Evolutionary conservation across 2,329 filamentous ascomycete species (phyloP).

Genomic region (Tolypocladium pustulatum): DNA sequence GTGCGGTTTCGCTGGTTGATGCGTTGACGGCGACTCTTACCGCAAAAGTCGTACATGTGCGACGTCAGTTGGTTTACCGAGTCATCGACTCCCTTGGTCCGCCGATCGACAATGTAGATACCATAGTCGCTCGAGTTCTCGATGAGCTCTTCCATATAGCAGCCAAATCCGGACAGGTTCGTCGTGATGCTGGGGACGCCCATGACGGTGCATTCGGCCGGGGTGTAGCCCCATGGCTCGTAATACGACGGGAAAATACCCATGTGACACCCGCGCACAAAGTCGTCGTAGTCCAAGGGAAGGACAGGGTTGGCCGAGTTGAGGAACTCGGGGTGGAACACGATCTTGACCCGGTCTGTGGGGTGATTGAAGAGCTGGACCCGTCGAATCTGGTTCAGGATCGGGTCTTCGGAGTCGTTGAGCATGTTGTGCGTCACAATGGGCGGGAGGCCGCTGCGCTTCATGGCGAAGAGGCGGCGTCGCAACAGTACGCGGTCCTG

Average conservation of each 20-base stretch:
- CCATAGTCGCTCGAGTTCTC: slow-evolving; percentile 97
- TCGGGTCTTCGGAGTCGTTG: slow-evolving; percentile 86
- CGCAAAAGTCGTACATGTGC: slow-evolving; percentile 82
- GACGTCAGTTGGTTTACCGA: slow-evolving; percentile 90
- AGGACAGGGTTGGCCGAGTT: slow-evolving; percentile 93
- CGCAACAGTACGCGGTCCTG: slow-evolving; percentile 90
- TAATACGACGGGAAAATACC: slow-evolving; percentile 97
- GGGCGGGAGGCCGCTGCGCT: slow-evolving; percentile 77
- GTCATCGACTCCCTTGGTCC: slow-evolving; percentile 92
- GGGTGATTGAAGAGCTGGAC: slow-evolving; percentile 97
- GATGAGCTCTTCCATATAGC: slow-evolving; percentile 99
- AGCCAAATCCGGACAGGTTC: slow-evolving; percentile 94
- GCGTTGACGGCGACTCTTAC: slow-evolving; percentile 87
- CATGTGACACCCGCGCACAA: slow-evolving; percentile 91
- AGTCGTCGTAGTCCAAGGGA: slow-evolving; percentile 95
- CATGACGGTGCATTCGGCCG: slow-evolving; percentile 97
- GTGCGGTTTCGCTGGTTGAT: slow-evolving; percentile 99
- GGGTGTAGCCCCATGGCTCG: slow-evolving; percentile 98
- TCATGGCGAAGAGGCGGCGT: slow-evolving; percentile 91
- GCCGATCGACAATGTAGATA: slow-evolving; percentile 96
- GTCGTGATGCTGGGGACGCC: slow-evolving; percentile 97
- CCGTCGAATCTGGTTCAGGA: slow-evolving; percentile 88
- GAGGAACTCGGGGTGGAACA: slow-evolving; percentile 97
- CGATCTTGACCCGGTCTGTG: slow-evolving; percentile 87
- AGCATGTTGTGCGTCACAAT: slow-evolving; percentile 99